Conservation (phyloP, 441 rosid genomes). For the Erysimum pusillum region DNA sequence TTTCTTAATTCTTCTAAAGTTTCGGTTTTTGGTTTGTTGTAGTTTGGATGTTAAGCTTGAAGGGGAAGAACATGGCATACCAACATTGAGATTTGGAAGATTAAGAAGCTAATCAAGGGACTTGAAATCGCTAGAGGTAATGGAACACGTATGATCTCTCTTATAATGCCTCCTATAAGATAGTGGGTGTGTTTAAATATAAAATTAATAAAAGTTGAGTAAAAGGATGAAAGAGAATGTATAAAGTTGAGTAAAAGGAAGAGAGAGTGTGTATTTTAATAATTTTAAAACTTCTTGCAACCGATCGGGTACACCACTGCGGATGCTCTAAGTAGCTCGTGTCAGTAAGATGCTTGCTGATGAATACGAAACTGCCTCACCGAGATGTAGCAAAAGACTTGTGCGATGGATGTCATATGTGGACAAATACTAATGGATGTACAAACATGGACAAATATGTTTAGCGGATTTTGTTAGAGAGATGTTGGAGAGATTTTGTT, state of each 20-base stretch:
- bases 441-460: too few species aligned
- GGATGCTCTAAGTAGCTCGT: slow-evolving; percentile 81
- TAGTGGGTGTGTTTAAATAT: too few species aligned
- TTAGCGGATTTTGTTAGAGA: too few species aligned
- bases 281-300: too few species aligned
- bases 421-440: too few species aligned
- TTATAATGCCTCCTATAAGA: slow-evolving; percentile 90
- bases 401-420: too few species aligned
- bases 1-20: background rate
- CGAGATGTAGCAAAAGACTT: too few species aligned
- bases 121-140: slow-evolving; percentile 85
- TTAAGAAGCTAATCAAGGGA: slow-evolving; percentile 83
- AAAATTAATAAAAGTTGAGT: too few species aligned
- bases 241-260: too few species aligned
- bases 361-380: slow-evolving; percentile 90
- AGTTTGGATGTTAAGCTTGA: slow-evolving; percentile 25
- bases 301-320: too few species aligned
- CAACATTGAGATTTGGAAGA: slow-evolving; percentile 91
- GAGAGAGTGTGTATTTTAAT: too few species aligned
- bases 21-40: background rate
- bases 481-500: background rate
- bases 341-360: slow-evolving; percentile 92
- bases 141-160: slow-evolving; percentile 93
- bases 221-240: too few species aligned
- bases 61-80: slow-evolving; percentile 60